Evolutionary conservation across 2,329 filamentous ascomycete species (phyloP).

Genomic region (Beauveria varroae): DNA sequence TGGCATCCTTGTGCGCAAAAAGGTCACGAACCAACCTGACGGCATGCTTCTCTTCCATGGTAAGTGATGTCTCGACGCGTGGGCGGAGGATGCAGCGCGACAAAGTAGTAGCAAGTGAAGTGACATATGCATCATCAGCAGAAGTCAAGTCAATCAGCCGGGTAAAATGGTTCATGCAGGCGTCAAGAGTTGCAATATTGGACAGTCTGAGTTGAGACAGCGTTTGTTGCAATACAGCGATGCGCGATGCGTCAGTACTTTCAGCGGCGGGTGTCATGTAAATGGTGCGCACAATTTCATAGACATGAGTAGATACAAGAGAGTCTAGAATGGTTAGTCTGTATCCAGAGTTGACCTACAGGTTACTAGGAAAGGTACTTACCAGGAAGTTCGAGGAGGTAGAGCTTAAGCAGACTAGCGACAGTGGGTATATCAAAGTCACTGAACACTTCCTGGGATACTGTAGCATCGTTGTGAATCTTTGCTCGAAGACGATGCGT

Average conservation of each 20-base stretch:
- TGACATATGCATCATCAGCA: conserved; percentile 79
- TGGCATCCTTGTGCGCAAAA: conserved; percentile 86
- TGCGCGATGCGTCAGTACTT: conserved; percentile 66
- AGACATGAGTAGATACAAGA: conserved; percentile 95
- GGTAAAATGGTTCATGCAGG: conserved; percentile 96
- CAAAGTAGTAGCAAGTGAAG: conserved; percentile 64
- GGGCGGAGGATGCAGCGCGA: conserved; percentile 85
- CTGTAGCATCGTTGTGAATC: conserved; percentile 80
- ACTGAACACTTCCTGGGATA: conserved; percentile 68
- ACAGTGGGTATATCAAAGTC: conserved; percentile 93
- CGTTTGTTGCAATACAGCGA: conserved; percentile 90
- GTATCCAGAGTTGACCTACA: not conserved
- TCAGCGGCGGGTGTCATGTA: conserved; percentile 79
- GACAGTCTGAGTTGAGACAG: conserved; percentile 89
- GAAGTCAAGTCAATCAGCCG: conserved; percentile 94
- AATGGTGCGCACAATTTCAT: conserved; percentile 97
- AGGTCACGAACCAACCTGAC: conserved; percentile 87
- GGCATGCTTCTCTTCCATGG: conserved; percentile 90
- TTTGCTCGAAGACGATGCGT: conserved; percentile 76
- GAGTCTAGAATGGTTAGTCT: conserved; percentile 58
- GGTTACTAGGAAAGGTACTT: conserved; percentile 27
- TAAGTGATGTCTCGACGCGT: conserved; percentile 78
- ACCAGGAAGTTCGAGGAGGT: conserved; percentile 91
- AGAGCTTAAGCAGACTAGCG: conserved; percentile 86
- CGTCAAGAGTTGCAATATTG: conserved; percentile 98